Base-by-base conservation (phyloP, 345 rosid genomes). In the Pugionium dolabratum region DNA sequence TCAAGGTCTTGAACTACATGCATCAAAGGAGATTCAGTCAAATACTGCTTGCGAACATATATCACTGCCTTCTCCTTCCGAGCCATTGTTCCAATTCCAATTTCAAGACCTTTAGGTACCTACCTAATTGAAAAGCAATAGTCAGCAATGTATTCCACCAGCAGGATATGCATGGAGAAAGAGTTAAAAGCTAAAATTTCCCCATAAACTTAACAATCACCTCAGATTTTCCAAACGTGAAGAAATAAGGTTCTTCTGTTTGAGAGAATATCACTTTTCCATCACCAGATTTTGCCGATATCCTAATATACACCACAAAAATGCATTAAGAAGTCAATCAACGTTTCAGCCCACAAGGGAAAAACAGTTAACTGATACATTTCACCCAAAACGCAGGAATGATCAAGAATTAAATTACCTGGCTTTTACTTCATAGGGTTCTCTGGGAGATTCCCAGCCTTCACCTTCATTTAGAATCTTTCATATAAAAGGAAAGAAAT, bases 81-180 rank as follows among this genome's bases (percentile, higher is more conserved):
- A 40, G 92, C 49, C 99, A 94, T 90, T 36, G 95, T 79, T 76
- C 99, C 99, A 49, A 94, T 82, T 74, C 96, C 99, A 79, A 90
- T 86, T 80, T 94, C 97, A 79, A 94, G 96, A 72, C 99, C 97
- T 77, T 84, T 83, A 10, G 99, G 99, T 59, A 94, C 89, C 99
- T 94, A 72, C 76, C 64, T 25, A 35, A 73, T 64, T 59, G 11
- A 74, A 51, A 25, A 66, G 46, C 58, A 77, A 62, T 4, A 10
- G 43, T 57, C 70, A 63, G 54, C 54, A 53, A 62, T 50, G 35
- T 45, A 56, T 42, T 35, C 69, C 32, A 54, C 48, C 7, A 9
- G 47, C 39, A 1, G 0, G 35, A 27, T 62, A 28, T 25, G 54
- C 34, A 62, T 33, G 10, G 54, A 54, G 48, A 54, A 8, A 41